Base-by-base conservation (phyloP, 1,284 basidiomycete genomes). In the Sanghuangporus baumii region DNA sequence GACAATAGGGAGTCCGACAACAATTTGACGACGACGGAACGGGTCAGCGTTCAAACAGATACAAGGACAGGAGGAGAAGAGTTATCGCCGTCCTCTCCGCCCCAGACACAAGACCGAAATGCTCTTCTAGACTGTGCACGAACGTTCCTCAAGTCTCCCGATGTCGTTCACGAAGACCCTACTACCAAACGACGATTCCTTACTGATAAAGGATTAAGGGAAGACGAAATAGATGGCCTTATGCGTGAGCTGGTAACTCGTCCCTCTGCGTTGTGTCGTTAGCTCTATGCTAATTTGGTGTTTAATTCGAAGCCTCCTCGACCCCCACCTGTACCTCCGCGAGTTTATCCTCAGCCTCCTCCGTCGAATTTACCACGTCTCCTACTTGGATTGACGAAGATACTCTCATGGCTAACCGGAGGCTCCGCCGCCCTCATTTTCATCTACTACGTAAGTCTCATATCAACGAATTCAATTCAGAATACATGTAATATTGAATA, bases 281-380 rank as follows among this genome's bases (percentile, higher is more conserved):
- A n/a, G 1, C 37, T 54, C 9, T 6, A 16, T 51, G 20, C 36
- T 26, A 7, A 54, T 11, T 18, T 41, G 57, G 6, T 20, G 57
- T 61, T 37, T 16, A 65, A 26, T 48, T 54, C 12, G 61, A 64
- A 87, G 85, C 80, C 82, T 51, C 74, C 74, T 8, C 78, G 79
- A 65, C 68, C 79, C n/a, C 88, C 86, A 6, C 63, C 71, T 4
- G 73, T 88, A 43, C 87, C 87, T 18, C 88, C 89, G 1, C 80
- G 87, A 66, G 85, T 86, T 54, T 92, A 92, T 69, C 89, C 89
- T 2, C 82, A 82, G 65, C 81, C 79, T 6, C 82, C 85, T 5
- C 88, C 87, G 3, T 91, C 89, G 3, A 83, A 82, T 67, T 73
- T 91, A 1, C 89, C 88, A 0, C 78, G 79, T 47, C 77, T 91